Base-by-base conservation (phyloP, 164 flowering plant species). In the Aristolochia contorta region DNA sequence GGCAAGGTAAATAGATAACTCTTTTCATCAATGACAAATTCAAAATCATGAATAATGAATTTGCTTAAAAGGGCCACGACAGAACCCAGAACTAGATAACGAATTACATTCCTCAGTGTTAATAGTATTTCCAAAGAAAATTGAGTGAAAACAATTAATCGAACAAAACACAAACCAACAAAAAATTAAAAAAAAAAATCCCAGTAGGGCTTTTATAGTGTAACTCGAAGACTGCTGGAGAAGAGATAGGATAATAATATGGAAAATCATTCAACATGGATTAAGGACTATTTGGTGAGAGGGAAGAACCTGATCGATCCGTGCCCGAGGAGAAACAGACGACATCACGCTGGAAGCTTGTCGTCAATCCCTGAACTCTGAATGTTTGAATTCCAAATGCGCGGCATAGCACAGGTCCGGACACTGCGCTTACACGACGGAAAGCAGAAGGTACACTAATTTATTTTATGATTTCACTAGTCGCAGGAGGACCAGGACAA, bases 271-370 rank as follows among this genome's bases (percentile, higher is more conserved):
- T 10, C 7, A 37, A 2, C 7, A 10, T 1, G 53, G 19, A 49
- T 18, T 16, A 21, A 18, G 19, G 20, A 49, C 21, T 4, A 49
- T n/a, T 18, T 1, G 53, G 19, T 21, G 19, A 21, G 22, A 21
- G 15, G 53, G 7, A 21, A 21, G 32, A 53, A 53, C 56, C 56
- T 53, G 56, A 16, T 53, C 56, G 18, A 53, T 22, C 30, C 56
- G 56, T 2, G 30, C 8, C 18, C 30, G 30, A 1, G 30, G 56
- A 16, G 73, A 65, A 57, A 20, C 66, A 53, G 69, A 56, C 49
- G 73, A 65, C 69, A 70, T 65, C 16, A 33, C 48, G 51, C 27
- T 27, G 48, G 14, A 59, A 10, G 15, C 15, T 37, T 37, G 1
- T 37, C 43, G 5, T 37, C 43, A 8, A 37, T 37, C 43, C 43